Evolutionary conservation across 2,329 filamentous ascomycete species (phyloP).

Genomic region (Fusarium bulbicola): DNA sequence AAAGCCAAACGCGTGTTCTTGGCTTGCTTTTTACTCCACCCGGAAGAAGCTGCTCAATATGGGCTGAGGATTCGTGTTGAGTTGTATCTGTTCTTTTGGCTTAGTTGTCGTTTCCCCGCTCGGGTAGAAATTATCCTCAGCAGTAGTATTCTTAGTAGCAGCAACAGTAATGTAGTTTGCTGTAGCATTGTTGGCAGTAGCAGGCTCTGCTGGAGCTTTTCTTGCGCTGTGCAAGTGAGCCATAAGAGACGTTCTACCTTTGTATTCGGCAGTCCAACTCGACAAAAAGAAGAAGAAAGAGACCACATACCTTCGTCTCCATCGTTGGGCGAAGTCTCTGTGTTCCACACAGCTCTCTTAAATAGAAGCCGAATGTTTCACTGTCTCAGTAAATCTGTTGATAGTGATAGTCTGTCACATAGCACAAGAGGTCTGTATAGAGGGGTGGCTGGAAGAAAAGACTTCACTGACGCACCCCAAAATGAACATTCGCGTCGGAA

Average conservation of each 20-base stretch:
- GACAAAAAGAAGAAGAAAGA: neutral
- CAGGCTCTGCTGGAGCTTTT: too few species aligned
- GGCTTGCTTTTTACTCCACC: neutral
- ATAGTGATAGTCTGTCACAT: neutral
- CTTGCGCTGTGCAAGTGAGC: neutral
- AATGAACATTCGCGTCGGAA: neutral
- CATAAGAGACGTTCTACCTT: neutral
- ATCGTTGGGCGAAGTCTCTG: neutral
- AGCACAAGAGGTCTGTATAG: neutral
- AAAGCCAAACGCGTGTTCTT: neutral
- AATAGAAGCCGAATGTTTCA: neutral
- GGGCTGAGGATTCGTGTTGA: rapidly evolving
- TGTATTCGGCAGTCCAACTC: too few species aligned
- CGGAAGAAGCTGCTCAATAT: neutral
- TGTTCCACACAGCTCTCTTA: neutral
- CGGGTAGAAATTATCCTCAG: neutral
- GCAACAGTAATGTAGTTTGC: too few species aligned
- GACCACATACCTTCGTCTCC: neutral
- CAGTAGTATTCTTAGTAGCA: neutral
- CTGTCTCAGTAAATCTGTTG: neutral
- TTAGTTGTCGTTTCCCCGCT: neutral
- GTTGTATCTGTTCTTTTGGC: neutral
- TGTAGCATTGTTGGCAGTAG: too few species aligned
- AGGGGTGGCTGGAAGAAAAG: neutral
- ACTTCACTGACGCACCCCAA: neutral